Evolutionary conservation across 2,329 filamentous ascomycete genomes (phyloP).

Genomic region (Stemphylium vesicarium): DNA sequence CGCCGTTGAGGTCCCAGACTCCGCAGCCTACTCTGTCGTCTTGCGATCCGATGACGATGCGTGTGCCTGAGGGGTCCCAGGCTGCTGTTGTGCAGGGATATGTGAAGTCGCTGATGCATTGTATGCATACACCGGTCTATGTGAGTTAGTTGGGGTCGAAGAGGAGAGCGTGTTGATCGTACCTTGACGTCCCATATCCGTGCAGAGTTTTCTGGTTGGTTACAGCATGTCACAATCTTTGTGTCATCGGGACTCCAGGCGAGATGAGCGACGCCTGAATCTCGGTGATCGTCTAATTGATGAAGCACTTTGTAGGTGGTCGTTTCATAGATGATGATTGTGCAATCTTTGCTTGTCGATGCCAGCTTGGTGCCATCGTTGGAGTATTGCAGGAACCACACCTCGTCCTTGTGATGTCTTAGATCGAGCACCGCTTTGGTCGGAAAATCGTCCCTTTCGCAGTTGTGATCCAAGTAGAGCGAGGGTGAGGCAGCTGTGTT

Average conservation of each 20-base stretch:
- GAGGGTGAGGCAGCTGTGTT: conserved; percentile 80
- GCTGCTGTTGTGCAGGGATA: conserved; percentile 87
- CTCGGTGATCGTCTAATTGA: conserved; percentile 68
- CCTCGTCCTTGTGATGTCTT: conserved; percentile 76
- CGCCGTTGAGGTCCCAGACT: conserved; percentile 68
- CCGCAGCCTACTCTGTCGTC: conserved; percentile 46
- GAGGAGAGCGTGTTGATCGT: conserved; percentile 7
- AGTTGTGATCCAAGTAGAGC: conserved; percentile 86
- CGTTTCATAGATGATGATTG: conserved; percentile 83
- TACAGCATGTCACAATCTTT: conserved; percentile 82
- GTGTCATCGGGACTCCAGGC: conserved; percentile 92
- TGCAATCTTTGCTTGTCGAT: conserved; percentile 76
- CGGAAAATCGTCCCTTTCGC: conserved; percentile 81
- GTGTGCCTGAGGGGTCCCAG: conserved; percentile 81
- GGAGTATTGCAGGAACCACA: conserved; percentile 92
- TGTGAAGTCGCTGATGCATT: conserved; percentile 70
- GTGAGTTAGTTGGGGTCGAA: conserved; percentile 11
- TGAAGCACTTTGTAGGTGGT: conserved; percentile 69
- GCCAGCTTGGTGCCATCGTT: conserved; percentile 83
- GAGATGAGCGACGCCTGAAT: conserved; percentile 77
- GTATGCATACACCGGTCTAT: conserved; percentile 58
- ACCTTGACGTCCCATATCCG: conserved; percentile 71
- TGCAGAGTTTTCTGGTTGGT: conserved; percentile 68
- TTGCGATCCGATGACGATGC: conserved; percentile 72
- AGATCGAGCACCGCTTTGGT: conserved; percentile 73